These are phyloP conservation scores for Halophytophthora batemanensis DNA, from an alignment of 352 stramenopile genomes.

Conservation along the genomic window DNA sequence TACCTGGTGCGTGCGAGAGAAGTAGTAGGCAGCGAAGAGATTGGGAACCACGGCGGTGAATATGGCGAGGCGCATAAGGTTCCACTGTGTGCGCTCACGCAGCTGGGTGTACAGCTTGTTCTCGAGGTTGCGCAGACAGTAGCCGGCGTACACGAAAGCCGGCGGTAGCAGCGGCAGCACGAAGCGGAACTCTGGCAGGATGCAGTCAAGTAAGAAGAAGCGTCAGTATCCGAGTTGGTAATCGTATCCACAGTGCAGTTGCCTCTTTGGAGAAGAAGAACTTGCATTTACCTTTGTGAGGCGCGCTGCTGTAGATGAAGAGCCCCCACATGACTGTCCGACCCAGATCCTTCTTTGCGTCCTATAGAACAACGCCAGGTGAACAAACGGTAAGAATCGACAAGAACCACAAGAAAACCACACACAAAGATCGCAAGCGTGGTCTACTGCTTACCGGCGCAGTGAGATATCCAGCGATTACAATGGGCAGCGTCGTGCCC, in stretches of 20 bases:
- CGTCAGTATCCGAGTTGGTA: background rate
- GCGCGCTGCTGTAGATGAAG: constrained; percentile 71
- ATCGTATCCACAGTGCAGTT: background rate
- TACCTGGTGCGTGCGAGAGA: constrained; percentile 62
- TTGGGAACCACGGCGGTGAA: constrained; percentile 65
- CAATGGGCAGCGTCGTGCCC: constrained; percentile 44
- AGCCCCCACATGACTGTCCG: constrained; percentile 65
- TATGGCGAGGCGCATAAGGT: constrained; percentile 45
- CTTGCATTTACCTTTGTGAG: constrained; percentile 66
- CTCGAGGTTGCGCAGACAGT: constrained; percentile 73
- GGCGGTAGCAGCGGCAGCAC: constrained; percentile 74
- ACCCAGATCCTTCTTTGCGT: constrained; percentile 63
- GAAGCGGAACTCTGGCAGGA: constrained; percentile 73
- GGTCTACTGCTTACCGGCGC: constrained; percentile 33
- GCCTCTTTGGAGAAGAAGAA: background rate
- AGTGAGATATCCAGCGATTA: constrained; percentile 55
- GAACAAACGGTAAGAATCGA: background rate
- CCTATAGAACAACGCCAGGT: constrained; percentile 16
- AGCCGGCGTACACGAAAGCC: constrained; percentile 72
- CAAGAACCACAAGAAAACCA: background rate
- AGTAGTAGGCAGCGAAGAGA: constrained; percentile 57
- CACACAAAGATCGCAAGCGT: background rate
- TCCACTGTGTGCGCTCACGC: constrained; percentile 46
- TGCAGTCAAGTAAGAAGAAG: background rate
- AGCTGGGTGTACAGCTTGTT: constrained; percentile 55